Base-by-base conservation (phyloP, 2,329 filamentous ascomycete species). In the Sclerotinia trifoliorum region DNA sequence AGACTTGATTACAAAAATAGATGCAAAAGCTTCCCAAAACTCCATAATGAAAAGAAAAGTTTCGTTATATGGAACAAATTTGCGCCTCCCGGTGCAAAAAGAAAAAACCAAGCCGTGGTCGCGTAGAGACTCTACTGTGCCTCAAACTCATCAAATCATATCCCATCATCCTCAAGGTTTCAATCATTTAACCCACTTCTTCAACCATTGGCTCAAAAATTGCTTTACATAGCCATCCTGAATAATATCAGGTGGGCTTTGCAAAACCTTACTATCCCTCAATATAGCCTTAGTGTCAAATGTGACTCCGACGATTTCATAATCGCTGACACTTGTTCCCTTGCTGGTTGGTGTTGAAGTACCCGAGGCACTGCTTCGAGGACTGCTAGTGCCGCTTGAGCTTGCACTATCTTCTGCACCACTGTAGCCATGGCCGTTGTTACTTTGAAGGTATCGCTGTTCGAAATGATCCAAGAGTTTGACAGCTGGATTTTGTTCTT, bases 401-500 rank as follows among this genome's bases (percentile, higher is more conserved):
- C 39, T 51, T 26, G 49, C 39, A n/a, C 8, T 48, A 21, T n/a
- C 48, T 15, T 64, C 61, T 7, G 32, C 48, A 8, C 58, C 44
- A 24, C 58, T 61, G 13, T 61, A 61, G 6, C 44, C 58, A 35
- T 61, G 58, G 11, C 65, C 65, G 17, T 68, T 68, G 6, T 61
- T 65, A 21, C 66, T 68, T 24, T 64, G 49, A 19, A 57, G 60
- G 15, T 68, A 68, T 42, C 66, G 60, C 52, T 68, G 66, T n/a
- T 68, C 66, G 32, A 68, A 68, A 46, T 68, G 61, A 65, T 65
- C 60, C 21, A 68, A 39, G 11, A 68, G 42, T 51, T 68, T 68
- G 17, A 68, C 54, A 10, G 66, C 66, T 29, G 66, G 81, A 79
- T 78, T 68, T 44, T 68, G 61, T n/a, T 54, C 61, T 46, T 65